Conservation (phyloP, 2,329 filamentous ascomycete genomes). For the Annulohypoxylon truncatum region DNA sequence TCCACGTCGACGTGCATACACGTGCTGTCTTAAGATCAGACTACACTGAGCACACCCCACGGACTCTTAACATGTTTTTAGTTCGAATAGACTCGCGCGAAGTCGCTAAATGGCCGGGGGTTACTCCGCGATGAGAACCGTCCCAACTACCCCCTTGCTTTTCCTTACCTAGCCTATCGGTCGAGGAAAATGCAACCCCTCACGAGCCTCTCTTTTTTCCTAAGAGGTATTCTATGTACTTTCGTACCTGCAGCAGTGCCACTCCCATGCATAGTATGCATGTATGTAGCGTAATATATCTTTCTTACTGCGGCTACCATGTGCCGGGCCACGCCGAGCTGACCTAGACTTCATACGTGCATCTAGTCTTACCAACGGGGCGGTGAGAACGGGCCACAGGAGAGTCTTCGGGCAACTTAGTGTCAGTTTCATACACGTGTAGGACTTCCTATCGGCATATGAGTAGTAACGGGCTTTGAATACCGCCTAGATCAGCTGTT, state of each 20-base stretch:
- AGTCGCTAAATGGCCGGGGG: slow-evolving; percentile 7
- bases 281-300: slow-evolving; percentile 17
- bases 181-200: slow-evolving; percentile 5
- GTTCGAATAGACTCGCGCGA: neutral
- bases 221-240: slow-evolving; percentile 13
- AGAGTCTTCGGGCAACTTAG: neutral
- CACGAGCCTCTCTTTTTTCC: slow-evolving; percentile 7
- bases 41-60: slow-evolving; percentile 1
- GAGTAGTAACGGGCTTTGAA: neutral
- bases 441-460: slow-evolving; percentile 8
- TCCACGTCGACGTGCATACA: slow-evolving; percentile 10
- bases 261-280: slow-evolving; percentile 10
- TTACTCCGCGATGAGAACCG: slow-evolving; percentile 15
- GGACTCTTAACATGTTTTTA: neutral
- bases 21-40: slow-evolving; percentile 4
- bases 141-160: neutral
- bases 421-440: slow-evolving; percentile 8
- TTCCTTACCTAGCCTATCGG: neutral
- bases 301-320: slow-evolving; percentile 22
- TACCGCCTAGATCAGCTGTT: slow-evolving; percentile 12
- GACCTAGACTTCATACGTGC: slow-evolving; percentile 11
- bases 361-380: slow-evolving; percentile 12
- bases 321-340: slow-evolving; percentile 18
- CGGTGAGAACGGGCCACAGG: slow-evolving; percentile 7
- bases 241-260: slow-evolving; percentile 7